A percentile compares a stretch with the other conserved stretches of the same genome.
Evolutionary conservation across 2,329 filamentous ascomycete species (phyloP).

Genomic region (Aspergillus pseudonomiae): DNA sequence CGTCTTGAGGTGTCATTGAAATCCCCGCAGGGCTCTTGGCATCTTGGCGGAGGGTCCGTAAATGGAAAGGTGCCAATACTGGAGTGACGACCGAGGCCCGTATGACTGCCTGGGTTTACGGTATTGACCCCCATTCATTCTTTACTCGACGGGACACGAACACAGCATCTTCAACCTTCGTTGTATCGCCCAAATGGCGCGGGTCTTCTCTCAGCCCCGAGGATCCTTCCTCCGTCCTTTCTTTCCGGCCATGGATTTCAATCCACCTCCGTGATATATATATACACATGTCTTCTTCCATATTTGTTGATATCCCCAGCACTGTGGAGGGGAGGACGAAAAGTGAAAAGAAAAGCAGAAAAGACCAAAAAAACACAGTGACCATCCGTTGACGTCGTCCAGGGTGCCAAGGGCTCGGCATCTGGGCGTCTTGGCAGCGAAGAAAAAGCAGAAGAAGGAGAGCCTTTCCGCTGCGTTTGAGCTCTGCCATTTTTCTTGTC

Average conservation of each 20-base stretch:
- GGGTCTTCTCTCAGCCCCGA: constrained; percentile 1
- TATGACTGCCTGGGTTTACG: not conserved
- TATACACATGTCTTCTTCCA: not conserved
- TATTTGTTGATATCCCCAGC: not conserved
- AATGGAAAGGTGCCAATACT: constrained; percentile 7
- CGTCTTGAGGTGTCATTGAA: not conserved
- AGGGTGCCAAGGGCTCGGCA: constrained; percentile 36
- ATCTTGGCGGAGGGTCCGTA: constrained; percentile 18
- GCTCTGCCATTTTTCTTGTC: constrained; percentile 18
- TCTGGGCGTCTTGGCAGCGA: constrained; percentile 34
- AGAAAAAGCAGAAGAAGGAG: constrained; percentile 17
- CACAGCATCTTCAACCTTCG: not conserved
- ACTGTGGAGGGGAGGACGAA: not conserved
- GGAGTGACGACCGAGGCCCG: not conserved
- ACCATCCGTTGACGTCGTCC: constrained; percentile 18
- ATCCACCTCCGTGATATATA: not conserved
- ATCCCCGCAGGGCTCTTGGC: constrained; percentile 26
- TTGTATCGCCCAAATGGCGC: not conserved
- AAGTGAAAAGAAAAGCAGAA: not conserved
- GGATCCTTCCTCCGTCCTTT: not conserved
- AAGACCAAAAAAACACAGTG: constrained; percentile 1
- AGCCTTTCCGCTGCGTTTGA: constrained; percentile 24
- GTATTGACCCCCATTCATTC: not conserved
- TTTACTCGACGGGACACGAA: not conserved
- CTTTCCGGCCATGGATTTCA: not conserved